These are phyloP conservation scores for Starmerella riodocensis DNA, from an alignment of 805 yeast genomes.

Conservation along the genomic window DNA sequence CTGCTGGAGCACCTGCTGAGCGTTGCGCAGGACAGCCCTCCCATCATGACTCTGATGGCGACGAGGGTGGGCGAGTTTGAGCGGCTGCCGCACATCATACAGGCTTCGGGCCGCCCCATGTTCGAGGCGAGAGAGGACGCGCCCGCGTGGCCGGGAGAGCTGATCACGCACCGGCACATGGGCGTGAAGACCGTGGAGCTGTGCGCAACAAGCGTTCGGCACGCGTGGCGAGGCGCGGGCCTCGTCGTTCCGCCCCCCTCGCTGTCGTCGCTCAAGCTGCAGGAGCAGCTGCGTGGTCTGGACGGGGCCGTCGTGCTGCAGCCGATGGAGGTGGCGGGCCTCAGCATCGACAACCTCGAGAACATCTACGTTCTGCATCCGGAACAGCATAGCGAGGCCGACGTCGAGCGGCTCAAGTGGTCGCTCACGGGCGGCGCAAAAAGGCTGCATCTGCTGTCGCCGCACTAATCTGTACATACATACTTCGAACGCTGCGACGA, in stretches of 20 bases:
- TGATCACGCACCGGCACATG: neutral
- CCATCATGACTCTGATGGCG: conserved; percentile 10
- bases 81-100: conserved; percentile 8
- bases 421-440: conserved; percentile 4
- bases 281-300: neutral
- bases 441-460: neutral
- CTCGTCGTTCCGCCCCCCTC: conserved; percentile 10
- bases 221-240: conserved; percentile 15
- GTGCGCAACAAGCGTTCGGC: conserved; percentile 1
- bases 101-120: conserved; percentile 1
- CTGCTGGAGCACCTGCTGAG: conserved; percentile 16
- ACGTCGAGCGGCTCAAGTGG: conserved; percentile 12
- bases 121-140: conserved; percentile 8
- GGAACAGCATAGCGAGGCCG: neutral
- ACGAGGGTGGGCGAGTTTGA: conserved; percentile 5
- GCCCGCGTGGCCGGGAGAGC: conserved; percentile 5
- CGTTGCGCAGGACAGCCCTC: conserved; percentile 1
- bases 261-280: conserved; percentile 7
- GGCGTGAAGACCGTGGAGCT: neutral
- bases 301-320: conserved; percentile 5
- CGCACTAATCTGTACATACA: no score
- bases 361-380: conserved; percentile 10
- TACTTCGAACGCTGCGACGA: no score
- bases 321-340: conserved; percentile 15
- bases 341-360: conserved; percentile 9